Conservation (phyloP, 495 filamentous ascomycete genomes). For the Penicillium arizonense region DNA sequence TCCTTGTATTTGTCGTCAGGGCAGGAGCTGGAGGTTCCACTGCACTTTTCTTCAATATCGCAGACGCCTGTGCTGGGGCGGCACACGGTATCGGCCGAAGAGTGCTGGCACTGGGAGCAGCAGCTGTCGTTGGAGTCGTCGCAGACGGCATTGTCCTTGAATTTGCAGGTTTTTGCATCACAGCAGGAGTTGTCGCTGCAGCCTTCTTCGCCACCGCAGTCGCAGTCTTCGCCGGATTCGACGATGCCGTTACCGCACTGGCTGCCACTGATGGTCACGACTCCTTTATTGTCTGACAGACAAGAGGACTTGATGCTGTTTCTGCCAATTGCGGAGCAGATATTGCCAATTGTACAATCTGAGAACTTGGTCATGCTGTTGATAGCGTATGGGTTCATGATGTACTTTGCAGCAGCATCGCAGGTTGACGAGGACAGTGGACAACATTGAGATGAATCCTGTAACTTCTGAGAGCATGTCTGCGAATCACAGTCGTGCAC, state of each 20-base stretch:
- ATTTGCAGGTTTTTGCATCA: constrained; percentile 84
- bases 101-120: constrained; percentile 75
- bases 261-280: constrained; percentile 80
- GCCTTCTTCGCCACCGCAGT: constrained; percentile 75
- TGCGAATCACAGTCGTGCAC: constrained; percentile 81
- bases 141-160: constrained; percentile 71
- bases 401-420: constrained; percentile 72
- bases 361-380: constrained; percentile 75
- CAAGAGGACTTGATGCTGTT: constrained; percentile 76
- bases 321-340: constrained; percentile 84
- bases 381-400: constrained; percentile 93
- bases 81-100: constrained; percentile 66
- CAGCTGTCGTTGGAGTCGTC: constrained; percentile 92
- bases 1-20: constrained; percentile 65
- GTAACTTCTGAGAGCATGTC: constrained; percentile 63
- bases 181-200: constrained; percentile 82
- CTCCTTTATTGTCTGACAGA: constrained; percentile 76
- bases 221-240: constrained; percentile 90
- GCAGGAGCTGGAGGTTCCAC: constrained; percentile 69
- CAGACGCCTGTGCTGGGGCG: constrained; percentile 74
- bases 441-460: constrained; percentile 77
- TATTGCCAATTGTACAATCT: constrained; percentile 85
- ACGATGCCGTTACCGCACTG: constrained; percentile 98
- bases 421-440: constrained; percentile 69
- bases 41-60: constrained; percentile 81